phyloP scores from a whole-genome alignment of 805 yeast genomes.

The Gaillardinia entomophila region DNA sequence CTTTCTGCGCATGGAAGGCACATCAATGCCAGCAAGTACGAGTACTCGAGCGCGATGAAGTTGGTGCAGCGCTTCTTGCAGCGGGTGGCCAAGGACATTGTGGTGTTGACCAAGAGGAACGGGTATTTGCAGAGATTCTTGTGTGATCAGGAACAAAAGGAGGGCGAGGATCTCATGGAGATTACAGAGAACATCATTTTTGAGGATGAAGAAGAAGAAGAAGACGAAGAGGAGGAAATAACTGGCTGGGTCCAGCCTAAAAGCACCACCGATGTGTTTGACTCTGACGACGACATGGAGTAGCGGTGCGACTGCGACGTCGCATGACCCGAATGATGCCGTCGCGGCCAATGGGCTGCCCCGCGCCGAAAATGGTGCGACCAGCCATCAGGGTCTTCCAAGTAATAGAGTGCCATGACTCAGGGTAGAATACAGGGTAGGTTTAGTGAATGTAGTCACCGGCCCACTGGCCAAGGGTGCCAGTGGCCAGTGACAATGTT shows the following conservation, averaged over 20 bases:
- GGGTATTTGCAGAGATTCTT: conserved; percentile 52
- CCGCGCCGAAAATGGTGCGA: too few species aligned
- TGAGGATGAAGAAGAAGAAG: conserved; percentile 9
- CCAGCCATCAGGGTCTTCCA: too few species aligned
- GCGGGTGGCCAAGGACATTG: conserved; percentile 71
- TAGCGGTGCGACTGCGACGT: too few species aligned
- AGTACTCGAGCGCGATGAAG: conserved; percentile 59
- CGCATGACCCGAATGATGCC: too few species aligned
- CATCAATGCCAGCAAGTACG: conserved; percentile 56
- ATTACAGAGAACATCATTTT: not conserved
- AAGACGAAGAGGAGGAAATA: conserved; percentile 23
- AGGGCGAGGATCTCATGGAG: conserved; percentile 4
- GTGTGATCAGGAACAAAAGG: conserved; percentile 17
- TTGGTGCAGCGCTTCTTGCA: conserved; percentile 71
- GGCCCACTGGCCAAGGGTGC: too few species aligned
- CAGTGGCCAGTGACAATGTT: too few species aligned
- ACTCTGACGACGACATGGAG: conserved; percentile 2
- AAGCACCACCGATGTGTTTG: not conserved
- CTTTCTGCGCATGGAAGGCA: conserved; percentile 72
- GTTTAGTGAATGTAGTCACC: too few species aligned
- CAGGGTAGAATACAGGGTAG: too few species aligned
- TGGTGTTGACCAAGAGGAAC: conserved; percentile 46
- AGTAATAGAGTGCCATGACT: too few species aligned
- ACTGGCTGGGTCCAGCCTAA: conserved; percentile 27
- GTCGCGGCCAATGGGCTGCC: too few species aligned